phyloP scores from a whole-genome alignment of 768 basidiomycete genomes.

The Zangia roseola region DNA sequence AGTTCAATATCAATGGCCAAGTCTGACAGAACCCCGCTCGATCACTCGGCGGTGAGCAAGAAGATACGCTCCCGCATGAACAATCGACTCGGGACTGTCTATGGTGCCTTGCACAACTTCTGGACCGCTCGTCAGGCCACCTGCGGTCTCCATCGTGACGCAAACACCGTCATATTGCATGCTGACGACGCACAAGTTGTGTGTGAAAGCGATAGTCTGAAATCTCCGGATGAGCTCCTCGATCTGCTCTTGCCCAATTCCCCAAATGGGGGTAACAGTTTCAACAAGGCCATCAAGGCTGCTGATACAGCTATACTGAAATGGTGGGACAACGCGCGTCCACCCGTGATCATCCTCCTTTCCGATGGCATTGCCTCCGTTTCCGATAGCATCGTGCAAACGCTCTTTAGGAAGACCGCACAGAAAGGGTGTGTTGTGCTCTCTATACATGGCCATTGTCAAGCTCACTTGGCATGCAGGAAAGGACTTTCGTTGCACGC shows the following conservation, averaged over 20 bases:
- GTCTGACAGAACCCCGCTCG: conserved; percentile 42
- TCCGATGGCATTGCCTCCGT: conserved; percentile 52
- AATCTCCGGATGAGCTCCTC: conserved; percentile 45
- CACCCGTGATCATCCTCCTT: conserved; percentile 54
- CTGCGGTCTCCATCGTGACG: conserved; percentile 39
- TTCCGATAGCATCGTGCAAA: conserved; percentile 33
- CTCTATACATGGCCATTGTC: neutral
- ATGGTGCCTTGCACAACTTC: conserved; percentile 50
- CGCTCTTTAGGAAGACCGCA: conserved; percentile 37
- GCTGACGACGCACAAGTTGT: conserved; percentile 20
- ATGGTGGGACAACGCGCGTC: conserved; percentile 45
- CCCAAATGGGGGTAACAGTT: conserved; percentile 44
- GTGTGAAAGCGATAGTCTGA: conserved; percentile 43
- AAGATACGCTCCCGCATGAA: conserved; percentile 34
- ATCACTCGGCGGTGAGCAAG: conserved; percentile 33
- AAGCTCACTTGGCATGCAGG: conserved; percentile 26
- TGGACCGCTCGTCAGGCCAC: conserved; percentile 50
- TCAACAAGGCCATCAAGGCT: conserved; percentile 37
- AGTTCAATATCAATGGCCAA: conserved; percentile 53
- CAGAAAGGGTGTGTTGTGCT: conserved; percentile 38
- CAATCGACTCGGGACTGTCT: conserved; percentile 59
- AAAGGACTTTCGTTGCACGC: conserved; percentile 57
- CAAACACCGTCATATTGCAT: conserved; percentile 56
- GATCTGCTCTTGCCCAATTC: conserved; percentile 33
- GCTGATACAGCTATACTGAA: conserved; percentile 39